These are phyloP conservation scores for Esteya vermicola DNA, from an alignment of 2,329 filamentous ascomycete species.

Conservation along the genomic window DNA sequence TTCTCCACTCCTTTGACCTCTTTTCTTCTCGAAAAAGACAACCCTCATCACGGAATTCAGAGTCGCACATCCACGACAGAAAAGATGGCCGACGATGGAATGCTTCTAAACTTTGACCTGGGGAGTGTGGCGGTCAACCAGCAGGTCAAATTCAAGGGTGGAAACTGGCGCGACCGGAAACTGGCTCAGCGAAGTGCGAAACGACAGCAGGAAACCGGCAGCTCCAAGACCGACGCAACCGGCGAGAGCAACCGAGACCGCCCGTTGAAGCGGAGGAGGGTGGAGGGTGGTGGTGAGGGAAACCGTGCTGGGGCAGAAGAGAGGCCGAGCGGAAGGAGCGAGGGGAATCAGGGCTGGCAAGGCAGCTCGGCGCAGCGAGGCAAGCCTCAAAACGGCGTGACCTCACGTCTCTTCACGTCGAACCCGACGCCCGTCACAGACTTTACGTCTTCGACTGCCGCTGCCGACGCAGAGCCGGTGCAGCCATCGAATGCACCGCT, in stretches of 20 bases:
- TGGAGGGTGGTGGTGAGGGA: slow-evolving; percentile 12
- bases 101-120: slow-evolving; percentile 85
- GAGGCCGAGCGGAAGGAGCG: not conserved
- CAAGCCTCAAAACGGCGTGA: slow-evolving; percentile 31
- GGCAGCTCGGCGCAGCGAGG: not conserved
- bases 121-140: slow-evolving; percentile 50
- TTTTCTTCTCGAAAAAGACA: not conserved
- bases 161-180: slow-evolving; percentile 82
- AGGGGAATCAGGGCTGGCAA: not conserved
- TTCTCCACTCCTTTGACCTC: not conserved
- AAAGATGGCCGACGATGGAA: slow-evolving; percentile 81
- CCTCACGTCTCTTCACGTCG: slow-evolving; percentile 84
- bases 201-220: slow-evolving; percentile 8
- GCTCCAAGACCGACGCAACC: not conserved
- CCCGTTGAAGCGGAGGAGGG: slow-evolving; percentile 15
- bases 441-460: slow-evolving; percentile 20
- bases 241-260: not conserved
- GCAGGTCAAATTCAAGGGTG: slow-evolving; percentile 62
- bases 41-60: not conserved
- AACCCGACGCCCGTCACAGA: slow-evolving; percentile 64
- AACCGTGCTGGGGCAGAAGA: slow-evolving; percentile 1
- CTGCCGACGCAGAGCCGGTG: slow-evolving; percentile 36
- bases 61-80: not conserved
- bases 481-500: slow-evolving; percentile 83
- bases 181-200: slow-evolving; percentile 54